phyloP scores from a whole-genome alignment of 352 stramenopile genomes.

The Globisporangium heterothallicum region DNA sequence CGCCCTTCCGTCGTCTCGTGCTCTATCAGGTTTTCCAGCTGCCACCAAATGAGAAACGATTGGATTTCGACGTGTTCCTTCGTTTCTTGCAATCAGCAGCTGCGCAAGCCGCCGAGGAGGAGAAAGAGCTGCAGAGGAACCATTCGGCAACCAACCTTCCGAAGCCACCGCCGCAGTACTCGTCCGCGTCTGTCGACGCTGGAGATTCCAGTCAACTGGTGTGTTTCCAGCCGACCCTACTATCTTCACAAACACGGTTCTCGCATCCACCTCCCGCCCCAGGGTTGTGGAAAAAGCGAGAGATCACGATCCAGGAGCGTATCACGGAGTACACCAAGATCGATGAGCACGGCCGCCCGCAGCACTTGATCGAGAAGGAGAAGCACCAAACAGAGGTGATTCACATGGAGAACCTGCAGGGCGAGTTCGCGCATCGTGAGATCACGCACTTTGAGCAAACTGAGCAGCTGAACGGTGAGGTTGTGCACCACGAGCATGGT shows the following conservation, averaged over 20 bases:
- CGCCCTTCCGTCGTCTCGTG: slow-evolving; percentile 50
- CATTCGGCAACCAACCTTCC: slow-evolving; percentile 12
- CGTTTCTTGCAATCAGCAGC: slow-evolving; percentile 59
- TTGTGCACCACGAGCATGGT: slow-evolving; percentile 74
- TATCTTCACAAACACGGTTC: slow-evolving; percentile 33
- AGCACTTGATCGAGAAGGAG: slow-evolving; percentile 79
- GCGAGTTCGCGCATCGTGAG: slow-evolving; percentile 79
- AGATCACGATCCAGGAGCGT: slow-evolving; percentile 84
- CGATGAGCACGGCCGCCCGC: slow-evolving; percentile 64
- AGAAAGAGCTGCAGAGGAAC: slow-evolving; percentile 22
- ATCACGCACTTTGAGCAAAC: slow-evolving; percentile 84
- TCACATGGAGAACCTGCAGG: slow-evolving; percentile 76
- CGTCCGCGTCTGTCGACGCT: slow-evolving; percentile 1
- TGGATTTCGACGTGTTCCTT: slow-evolving; percentile 60
- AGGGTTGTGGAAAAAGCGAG: slow-evolving; percentile 83
- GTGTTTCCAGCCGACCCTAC: slow-evolving; percentile 35
- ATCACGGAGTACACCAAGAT: slow-evolving; percentile 88
- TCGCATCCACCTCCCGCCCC: slow-evolving; percentile 40
- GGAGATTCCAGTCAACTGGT: slow-evolving; percentile 27
- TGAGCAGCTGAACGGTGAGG: slow-evolving; percentile 78
- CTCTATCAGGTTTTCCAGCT: slow-evolving; percentile 55
- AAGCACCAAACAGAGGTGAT: slow-evolving; percentile 81
- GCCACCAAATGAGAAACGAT: slow-evolving; percentile 18
- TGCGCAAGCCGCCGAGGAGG: slow-evolving; percentile 38
- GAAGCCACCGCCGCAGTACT: slow-evolving; percentile 18